phyloP scores from a whole-genome alignment of 345 rosid genomes.

The Zanthoxylum bungeanum region DNA sequence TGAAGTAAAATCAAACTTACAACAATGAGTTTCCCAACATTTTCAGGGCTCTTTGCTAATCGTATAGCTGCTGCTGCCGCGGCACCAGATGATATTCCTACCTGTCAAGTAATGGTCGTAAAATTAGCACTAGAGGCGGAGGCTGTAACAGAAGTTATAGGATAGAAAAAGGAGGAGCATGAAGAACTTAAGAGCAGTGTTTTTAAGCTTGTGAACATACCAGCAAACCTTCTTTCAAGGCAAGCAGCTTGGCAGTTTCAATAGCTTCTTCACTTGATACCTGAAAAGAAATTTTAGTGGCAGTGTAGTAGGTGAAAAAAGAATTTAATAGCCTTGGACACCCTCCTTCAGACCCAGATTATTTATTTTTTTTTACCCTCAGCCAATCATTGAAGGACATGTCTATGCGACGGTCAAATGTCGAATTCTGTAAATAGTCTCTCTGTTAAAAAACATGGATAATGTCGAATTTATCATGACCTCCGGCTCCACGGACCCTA shows the following conservation, averaged over 20 bases:
- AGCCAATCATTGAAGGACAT: too few relatives aligned
- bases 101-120: constrained; percentile 23
- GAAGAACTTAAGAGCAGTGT: neutral
- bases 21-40: constrained; percentile 47
- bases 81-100: constrained; percentile 57
- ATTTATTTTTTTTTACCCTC: too few relatives aligned
- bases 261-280: constrained; percentile 47
- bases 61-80: constrained; percentile 49
- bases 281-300: constrained; percentile 14
- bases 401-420: too few relatives aligned
- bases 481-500: too few relatives aligned
- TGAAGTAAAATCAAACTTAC: constrained; percentile 26
- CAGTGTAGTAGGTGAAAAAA: neutral
- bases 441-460: too few relatives aligned
- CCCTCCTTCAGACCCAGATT: neutral
- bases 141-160: too few relatives aligned
- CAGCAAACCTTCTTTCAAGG: constrained; percentile 50
- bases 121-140: neutral
- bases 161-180: neutral
- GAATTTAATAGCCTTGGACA: neutral
- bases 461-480: too few relatives aligned
- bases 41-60: constrained; percentile 50
- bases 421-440: too few relatives aligned
- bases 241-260: constrained; percentile 39
- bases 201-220: constrained; percentile 11